These are phyloP conservation scores for Gaillardinia entomophila DNA, from an alignment of 805 yeast genomes.

Conservation along the genomic window DNA sequence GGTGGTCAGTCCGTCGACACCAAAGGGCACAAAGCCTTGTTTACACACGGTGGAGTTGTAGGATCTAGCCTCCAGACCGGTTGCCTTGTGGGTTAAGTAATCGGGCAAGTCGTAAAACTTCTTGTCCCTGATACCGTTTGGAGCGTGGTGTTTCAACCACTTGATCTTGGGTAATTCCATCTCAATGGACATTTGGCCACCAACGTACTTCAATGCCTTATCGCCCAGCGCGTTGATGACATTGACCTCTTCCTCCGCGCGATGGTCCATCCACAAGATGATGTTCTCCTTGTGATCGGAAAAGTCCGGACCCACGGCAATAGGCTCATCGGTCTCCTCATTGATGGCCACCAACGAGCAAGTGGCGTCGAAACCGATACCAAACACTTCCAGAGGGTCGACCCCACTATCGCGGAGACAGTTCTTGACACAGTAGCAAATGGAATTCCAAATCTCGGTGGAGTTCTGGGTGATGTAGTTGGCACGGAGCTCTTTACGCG, in stretches of 20 bases:
- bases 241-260: slow-evolving; percentile 79
- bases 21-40: slow-evolving; percentile 90
- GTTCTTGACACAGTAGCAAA: slow-evolving; percentile 73
- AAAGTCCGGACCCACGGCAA: slow-evolving; percentile 92
- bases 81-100: slow-evolving; percentile 85
- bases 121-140: slow-evolving; percentile 51
- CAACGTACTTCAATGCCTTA: slow-evolving; percentile 81
- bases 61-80: slow-evolving; percentile 81
- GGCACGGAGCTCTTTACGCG: slow-evolving; percentile 69
- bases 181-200: slow-evolving; percentile 93
- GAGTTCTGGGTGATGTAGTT: slow-evolving; percentile 81
- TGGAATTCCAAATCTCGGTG: slow-evolving; percentile 85
- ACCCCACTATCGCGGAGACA: slow-evolving; percentile 72
- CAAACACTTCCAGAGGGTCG: slow-evolving; percentile 62
- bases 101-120: slow-evolving; percentile 93
- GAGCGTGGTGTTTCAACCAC: slow-evolving; percentile 88
- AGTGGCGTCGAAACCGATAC: slow-evolving; percentile 96
- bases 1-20: slow-evolving; percentile 76
- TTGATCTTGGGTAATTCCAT: slow-evolving; percentile 97
- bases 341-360: slow-evolving; percentile 85
- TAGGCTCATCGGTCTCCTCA: slow-evolving; percentile 59
- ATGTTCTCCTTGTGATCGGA: slow-evolving; percentile 68
- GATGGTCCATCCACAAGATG: slow-evolving; percentile 97
- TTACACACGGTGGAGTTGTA: slow-evolving; percentile 91
- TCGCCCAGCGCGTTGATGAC: slow-evolving; percentile 77